Conservation (phyloP, 164 flowering plant species). For the Liriodendron chinense region DNA sequence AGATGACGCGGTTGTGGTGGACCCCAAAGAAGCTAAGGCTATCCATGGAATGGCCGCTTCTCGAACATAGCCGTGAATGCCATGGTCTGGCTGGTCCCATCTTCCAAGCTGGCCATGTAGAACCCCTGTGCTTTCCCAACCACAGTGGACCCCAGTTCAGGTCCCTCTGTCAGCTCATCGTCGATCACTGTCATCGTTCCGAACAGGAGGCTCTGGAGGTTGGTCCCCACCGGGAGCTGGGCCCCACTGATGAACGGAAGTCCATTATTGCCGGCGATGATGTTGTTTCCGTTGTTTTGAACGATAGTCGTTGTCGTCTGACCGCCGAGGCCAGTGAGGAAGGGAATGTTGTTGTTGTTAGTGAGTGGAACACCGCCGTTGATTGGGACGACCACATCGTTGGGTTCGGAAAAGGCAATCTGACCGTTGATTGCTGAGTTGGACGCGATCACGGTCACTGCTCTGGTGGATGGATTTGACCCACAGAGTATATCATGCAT, state of each 20-base stretch:
- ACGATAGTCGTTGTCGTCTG: not conserved
- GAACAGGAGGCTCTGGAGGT: conserved; percentile 49
- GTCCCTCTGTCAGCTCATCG: conserved; percentile 62
- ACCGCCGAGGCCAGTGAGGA: conserved; percentile 31
- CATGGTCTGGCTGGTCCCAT: conserved; percentile 61
- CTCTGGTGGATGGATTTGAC: conserved; percentile 48
- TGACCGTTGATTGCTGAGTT: conserved; percentile 56
- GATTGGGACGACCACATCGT: conserved; percentile 55
- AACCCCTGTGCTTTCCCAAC: conserved; percentile 75
- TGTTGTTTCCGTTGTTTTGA: conserved; percentile 22
- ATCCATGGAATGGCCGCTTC: conserved; percentile 37
- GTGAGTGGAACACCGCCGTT: conserved; percentile 48
- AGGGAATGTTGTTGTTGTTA: conserved; percentile 35
- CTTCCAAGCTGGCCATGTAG: conserved; percentile 59
- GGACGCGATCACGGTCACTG: conserved; percentile 55
- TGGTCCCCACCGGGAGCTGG: conserved; percentile 43
- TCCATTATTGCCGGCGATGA: conserved; percentile 17
- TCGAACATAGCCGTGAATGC: conserved; percentile 59
- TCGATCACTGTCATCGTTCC: conserved; percentile 70
- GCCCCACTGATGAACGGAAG: conserved; percentile 35
- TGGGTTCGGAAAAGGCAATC: conserved; percentile 69
- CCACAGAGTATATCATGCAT: conserved; percentile 53
- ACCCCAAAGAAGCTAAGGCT: conserved; percentile 70
- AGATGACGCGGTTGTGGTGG: conserved; percentile 40
- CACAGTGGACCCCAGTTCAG: conserved; percentile 52